Conservation (phyloP, 2,329 filamentous ascomycete species). For the Davidsoniella virescens region DNA sequence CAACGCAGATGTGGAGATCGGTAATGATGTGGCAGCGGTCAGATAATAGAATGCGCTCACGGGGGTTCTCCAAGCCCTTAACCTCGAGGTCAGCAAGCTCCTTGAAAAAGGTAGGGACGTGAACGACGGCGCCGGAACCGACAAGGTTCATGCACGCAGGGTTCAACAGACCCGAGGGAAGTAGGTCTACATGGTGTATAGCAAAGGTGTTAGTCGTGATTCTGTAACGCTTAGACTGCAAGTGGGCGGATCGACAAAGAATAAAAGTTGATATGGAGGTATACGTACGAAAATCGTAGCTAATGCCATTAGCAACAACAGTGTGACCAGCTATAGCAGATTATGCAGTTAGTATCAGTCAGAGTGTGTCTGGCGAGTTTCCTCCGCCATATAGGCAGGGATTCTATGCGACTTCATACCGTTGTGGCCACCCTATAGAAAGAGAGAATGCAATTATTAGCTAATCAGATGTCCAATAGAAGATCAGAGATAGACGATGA, state of each 20-base stretch:
- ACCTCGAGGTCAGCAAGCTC: constrained; percentile 25
- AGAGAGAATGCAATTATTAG: neutral
- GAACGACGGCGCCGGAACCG: constrained; percentile 51
- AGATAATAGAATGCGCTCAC: constrained; percentile 41
- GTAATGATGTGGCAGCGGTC: constrained; percentile 49
- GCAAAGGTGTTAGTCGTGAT: neutral
- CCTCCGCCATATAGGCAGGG: neutral
- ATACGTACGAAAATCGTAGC: constrained; percentile 14
- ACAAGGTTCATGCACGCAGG: constrained; percentile 57
- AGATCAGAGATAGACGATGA: neutral
- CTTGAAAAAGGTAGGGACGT: constrained; percentile 28
- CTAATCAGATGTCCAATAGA: neutral
- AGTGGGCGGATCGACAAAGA: neutral
- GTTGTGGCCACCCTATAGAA: constrained; percentile 12
- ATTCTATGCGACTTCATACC: constrained; percentile 3
- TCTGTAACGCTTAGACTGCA: neutral
- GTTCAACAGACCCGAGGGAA: constrained; percentile 51
- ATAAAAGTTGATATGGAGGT: constrained; percentile 38
- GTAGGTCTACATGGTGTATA: constrained; percentile 5
- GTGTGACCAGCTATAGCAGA: constrained; percentile 10
- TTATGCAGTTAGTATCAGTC: constrained; percentile 12
- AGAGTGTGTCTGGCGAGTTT: neutral
- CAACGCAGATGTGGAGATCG: constrained; percentile 49
- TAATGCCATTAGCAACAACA: constrained; percentile 14
- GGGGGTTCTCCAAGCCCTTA: constrained; percentile 23